Base-by-base conservation (phyloP, 192 early-diverging fungal species). In the Umbelopsis isabellina region DNA sequence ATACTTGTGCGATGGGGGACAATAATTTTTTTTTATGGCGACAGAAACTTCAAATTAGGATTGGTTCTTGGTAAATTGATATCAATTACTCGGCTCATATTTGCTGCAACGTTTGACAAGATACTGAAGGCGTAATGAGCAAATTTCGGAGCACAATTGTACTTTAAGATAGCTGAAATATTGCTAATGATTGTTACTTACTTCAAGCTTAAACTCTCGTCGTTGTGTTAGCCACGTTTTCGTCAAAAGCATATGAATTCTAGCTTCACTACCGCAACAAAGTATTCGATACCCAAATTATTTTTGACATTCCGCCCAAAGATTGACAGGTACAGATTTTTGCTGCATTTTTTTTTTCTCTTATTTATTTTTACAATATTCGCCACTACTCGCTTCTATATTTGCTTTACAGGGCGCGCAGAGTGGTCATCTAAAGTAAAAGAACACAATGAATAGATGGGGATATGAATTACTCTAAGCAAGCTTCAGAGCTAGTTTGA, bases 371-470 rank as follows among this genome's bases (percentile, higher is more conserved):
- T 53, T 20, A 41, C 37, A 41, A 10, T 41, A 41, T 41, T 41
- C 37, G 37, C 37, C 37, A 41, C 10, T 49, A 3, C 20, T 49
- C 48, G 48, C 48, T 49, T 49, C 48, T 49, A 49, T 49, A 21
- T 41, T 41, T 49, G 48, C 48, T 49, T 49, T 49, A 49, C 48
- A 49, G 48, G 48, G 48, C 6, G 48, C 48, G 55, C 23, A 61
- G 7, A 33, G 33, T 33, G 15, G 55, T 41, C 1, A 41, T 41
- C 37, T 41, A 46, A 70, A 70, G 33, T 45, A 49, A 27, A 55
- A 37, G 21, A 70, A 46, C 35, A n/a, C 6, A 37, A 69, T 37
- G 16, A 53, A 51, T 4, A 61, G 22, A 27, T 41, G 37, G 37
- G 37, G 10, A 41, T 41, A 61, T 61, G 33, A 61, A 61, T 30